Base-by-base conservation (phyloP, 768 basidiomycete genomes). In the Glaciozyma martinii region DNA sequence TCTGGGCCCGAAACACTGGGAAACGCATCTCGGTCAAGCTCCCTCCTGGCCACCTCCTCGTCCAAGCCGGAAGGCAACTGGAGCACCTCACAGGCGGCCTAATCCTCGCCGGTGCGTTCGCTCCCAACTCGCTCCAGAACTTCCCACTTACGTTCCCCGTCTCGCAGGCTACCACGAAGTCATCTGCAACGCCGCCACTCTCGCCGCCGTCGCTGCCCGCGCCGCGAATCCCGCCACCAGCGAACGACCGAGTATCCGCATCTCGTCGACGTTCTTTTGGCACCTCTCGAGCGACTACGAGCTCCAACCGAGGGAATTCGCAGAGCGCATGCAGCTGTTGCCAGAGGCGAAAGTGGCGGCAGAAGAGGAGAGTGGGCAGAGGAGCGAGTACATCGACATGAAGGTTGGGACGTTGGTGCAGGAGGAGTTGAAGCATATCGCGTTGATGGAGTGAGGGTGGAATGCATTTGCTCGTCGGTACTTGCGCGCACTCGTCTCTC, bases 191-290 rank as follows among this genome's bases (percentile, higher is more conserved):
- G 82, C 84, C 27, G 82, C 81, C 23, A 94, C 93, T 0, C 52
- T 92, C 23, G 78, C 81, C 67, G 90, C 83, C 21, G 84, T 92
- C 57, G 81, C 83, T 61, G 78, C 79, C 59, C 82, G 87, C 49
- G 85, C 81, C 70, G 68, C 70, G 16, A 79, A 82, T 25, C 56
- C 68, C 7, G 2, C 50, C 65, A 79, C 78, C 65, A 85, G 90
- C 3, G 81, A 83, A 60, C 85, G 93, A n/a, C 93, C 93, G 18
- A 79, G 87, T 43, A 89, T 93, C 70, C 86, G 93, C n/a, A 92
- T 98, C 68, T 93, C 91, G 4, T 93, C 90, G 3, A 97, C 92
- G 0, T 92, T 93, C 77, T 95, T 95, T 80, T 94, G 88, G 88
- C 64, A 66, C 50, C 62, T 66, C 32, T 61, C 65, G 12, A 63